phyloP scores from a whole-genome alignment of 2,329 filamentous ascomycete species.

The Nothophaeocryptopus gaeumannii region DNA sequence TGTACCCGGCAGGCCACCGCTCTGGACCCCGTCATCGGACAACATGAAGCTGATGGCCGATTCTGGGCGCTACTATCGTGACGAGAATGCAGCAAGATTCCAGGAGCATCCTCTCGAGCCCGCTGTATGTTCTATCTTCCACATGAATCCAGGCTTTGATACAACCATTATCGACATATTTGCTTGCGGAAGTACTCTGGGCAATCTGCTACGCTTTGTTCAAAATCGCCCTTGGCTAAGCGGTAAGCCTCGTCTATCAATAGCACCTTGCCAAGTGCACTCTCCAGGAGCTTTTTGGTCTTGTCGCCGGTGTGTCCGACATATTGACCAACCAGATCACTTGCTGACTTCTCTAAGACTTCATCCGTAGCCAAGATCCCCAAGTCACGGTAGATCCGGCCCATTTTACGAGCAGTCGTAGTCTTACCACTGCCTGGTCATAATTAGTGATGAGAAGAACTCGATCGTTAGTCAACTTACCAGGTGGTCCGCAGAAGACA shows the following conservation, averaged over 20 bases:
- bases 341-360: constrained; percentile 65
- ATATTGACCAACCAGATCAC: constrained; percentile 66
- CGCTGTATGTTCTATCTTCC: constrained; percentile 45
- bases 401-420: constrained; percentile 69
- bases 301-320: constrained; percentile 69
- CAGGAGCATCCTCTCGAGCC: constrained; percentile 53
- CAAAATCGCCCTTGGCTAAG: constrained; percentile 56
- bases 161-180: constrained; percentile 52
- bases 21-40: constrained; percentile 47
- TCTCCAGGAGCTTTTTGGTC: constrained; percentile 58
- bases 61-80: constrained; percentile 51
- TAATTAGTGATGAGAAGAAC: no score
- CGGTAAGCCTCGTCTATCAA: constrained; percentile 73
- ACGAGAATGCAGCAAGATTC: constrained; percentile 53
- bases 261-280: constrained; percentile 62
- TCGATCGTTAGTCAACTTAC: no score
- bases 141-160: constrained; percentile 37
- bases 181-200: constrained; percentile 60
- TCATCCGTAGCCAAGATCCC: constrained; percentile 61
- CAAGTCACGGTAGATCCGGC: constrained; percentile 72
- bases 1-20: constrained; percentile 50
- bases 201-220: constrained; percentile 62
- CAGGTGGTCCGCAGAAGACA: no score
- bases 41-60: constrained; percentile 44
- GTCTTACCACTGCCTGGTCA: no score